Evolutionary conservation across 1,139 yeast species (phyloP).

Genomic region (Kluyveromyces marxianus): DNA sequence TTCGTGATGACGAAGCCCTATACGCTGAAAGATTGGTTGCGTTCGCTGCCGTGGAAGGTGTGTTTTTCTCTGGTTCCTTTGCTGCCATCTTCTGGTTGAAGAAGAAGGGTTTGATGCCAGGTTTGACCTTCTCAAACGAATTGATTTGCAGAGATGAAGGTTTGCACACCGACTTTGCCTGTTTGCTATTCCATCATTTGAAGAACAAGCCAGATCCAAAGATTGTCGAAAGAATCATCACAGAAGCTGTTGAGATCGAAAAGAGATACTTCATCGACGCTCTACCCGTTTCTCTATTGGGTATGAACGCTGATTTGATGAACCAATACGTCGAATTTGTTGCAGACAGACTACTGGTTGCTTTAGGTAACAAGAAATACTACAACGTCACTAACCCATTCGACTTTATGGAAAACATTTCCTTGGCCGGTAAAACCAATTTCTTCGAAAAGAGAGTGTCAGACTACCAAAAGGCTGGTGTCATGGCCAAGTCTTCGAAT

Average conservation of each 20-base stretch:
- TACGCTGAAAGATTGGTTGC: constrained; percentile 96
- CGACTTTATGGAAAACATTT: constrained; percentile 97
- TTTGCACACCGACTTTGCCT: constrained; percentile 95
- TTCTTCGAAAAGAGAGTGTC: constrained; percentile 98
- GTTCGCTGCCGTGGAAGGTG: constrained; percentile 98
- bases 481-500: constrained; percentile 57
- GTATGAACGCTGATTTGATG: constrained; percentile 90
- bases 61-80: constrained; percentile 94
- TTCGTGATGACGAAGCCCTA: constrained; percentile 73
- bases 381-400: constrained; percentile 91
- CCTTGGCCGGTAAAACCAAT: constrained; percentile 96
- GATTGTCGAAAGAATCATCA: constrained; percentile 76
- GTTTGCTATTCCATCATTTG: constrained; percentile 87
- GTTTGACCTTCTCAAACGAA: constrained; percentile 93
- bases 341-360: constrained; percentile 86
- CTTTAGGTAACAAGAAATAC: constrained; percentile 84
- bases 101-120: constrained; percentile 98
- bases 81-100: constrained; percentile 98
- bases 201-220: constrained; percentile 75
- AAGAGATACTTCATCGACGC: constrained; percentile 92
- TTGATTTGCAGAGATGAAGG: constrained; percentile 98
- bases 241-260: constrained; percentile 94
- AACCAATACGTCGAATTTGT: constrained; percentile 96
- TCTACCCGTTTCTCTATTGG: constrained; percentile 81
- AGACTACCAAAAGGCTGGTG: constrained; percentile 99